These are phyloP conservation scores for Ambrosiella cleistominuta DNA, from an alignment of 2,329 filamentous ascomycete species.

Conservation along the genomic window DNA sequence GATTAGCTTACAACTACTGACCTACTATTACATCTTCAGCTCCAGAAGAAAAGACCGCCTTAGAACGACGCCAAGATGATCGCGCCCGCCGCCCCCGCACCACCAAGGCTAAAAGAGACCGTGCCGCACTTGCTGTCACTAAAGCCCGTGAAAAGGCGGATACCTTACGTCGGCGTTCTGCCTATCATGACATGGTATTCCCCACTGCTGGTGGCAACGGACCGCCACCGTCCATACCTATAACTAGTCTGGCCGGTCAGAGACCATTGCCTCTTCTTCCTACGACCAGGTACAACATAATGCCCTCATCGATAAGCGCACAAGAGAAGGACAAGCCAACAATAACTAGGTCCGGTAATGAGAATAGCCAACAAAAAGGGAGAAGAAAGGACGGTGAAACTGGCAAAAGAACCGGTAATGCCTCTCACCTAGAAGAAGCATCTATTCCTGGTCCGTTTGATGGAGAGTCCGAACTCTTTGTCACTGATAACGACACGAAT, in stretches of 20 bases:
- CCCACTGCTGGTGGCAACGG: not conserved
- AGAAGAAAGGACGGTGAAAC: too few species aligned
- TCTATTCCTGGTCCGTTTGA: not conserved
- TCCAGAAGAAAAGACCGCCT: constrained; percentile 10
- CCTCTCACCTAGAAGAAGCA: not conserved
- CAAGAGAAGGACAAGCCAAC: too few species aligned
- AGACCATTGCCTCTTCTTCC: not conserved
- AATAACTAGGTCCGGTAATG: too few species aligned
- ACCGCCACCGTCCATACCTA: not conserved
- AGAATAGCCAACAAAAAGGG: too few species aligned
- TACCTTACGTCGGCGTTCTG: constrained; percentile 1
- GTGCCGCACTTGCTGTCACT: constrained; percentile 10
- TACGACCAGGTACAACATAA: not conserved
- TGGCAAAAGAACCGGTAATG: too few species aligned
- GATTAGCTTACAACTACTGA: not conserved
- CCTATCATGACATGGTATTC: not conserved
- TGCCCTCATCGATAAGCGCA: too few species aligned
- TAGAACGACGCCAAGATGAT: constrained; percentile 12
- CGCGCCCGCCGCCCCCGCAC: constrained; percentile 12
- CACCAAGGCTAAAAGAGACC: constrained; percentile 12
- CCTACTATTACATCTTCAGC: not conserved
- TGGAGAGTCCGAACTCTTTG: not conserved
- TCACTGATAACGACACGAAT: not conserved
- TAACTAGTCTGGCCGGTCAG: not conserved
- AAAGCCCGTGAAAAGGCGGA: constrained; percentile 10